Conservation (phyloP, 2,329 filamentous ascomycete genomes). For the Neonectria ditissima region DNA sequence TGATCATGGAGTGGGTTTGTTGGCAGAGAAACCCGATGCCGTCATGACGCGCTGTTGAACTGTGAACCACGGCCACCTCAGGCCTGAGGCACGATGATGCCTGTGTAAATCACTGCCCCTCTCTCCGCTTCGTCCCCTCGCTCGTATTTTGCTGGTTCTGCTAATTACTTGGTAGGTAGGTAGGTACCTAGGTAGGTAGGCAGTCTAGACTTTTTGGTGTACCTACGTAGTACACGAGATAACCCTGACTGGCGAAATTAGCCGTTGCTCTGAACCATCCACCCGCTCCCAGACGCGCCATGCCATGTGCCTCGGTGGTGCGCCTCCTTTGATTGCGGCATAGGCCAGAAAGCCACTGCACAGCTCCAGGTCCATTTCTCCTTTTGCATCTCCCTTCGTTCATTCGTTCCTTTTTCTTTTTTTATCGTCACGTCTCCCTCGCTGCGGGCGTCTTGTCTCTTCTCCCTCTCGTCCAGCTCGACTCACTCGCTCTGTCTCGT, state of each 20-base stretch:
- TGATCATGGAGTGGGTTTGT: too few relatives aligned
- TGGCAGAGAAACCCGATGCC: background rate
- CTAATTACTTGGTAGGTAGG: background rate
- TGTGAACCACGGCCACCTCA: background rate
- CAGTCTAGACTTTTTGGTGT: too few relatives aligned
- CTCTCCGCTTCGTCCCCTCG: too few relatives aligned
- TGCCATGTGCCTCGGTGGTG: constrained; percentile 32
- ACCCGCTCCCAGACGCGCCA: constrained; percentile 7
- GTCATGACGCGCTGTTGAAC: background rate
- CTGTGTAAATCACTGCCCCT: background rate
- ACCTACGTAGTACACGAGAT: background rate
- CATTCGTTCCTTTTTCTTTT: constrained; percentile 11
- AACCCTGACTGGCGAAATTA: constrained; percentile 18
- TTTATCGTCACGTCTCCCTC: background rate
- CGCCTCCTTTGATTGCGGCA: constrained; percentile 38
- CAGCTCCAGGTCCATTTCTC: background rate
- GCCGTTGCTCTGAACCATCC: constrained; percentile 17
- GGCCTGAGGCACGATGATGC: background rate
- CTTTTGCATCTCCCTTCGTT: constrained; percentile 15
- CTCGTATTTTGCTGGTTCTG: background rate
- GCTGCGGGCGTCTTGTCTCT: constrained; percentile 6
- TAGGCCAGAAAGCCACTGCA: background rate
- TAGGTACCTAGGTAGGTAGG: background rate
- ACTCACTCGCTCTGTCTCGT: constrained; percentile 25
- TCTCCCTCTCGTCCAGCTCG: constrained; percentile 1